Evolutionary conservation across 257 asterid species (phyloP), one percentile per base, ranked within the genome.

Genomic region (Nicotiana obtusifolia): DNA sequence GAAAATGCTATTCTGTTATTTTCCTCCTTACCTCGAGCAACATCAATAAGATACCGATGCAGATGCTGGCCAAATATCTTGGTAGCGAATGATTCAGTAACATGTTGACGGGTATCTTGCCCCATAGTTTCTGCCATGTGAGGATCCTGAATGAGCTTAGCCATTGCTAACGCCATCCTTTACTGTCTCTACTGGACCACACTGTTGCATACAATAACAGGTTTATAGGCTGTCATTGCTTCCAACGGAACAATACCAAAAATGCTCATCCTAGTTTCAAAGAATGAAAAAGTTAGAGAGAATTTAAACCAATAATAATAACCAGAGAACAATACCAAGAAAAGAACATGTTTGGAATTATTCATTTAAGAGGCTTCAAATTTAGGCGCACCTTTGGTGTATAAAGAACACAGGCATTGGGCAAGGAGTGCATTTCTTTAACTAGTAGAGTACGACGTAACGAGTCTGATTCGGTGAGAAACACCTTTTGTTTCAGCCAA

Each of bases 181-280:
- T 68, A 95, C 78, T 0, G 94, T 87, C 94, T 95, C 98, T 6
- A 93, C 92, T 4, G 99, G 97, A 14, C 98, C 97, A 26, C 97
- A 75, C 98, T 95, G 84, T 92, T 89, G 87, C 99, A 93, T 6
- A 97, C 97, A 26, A 93, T 89, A 24, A 95, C 98, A 1, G 99
- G 98, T 84, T 95, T 95, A 83, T 87, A 78, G 5, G 98, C 92
- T 35, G 97, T 96, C 99, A 95, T 95, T 52, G 99, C 97, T 85
- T 95, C 99, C 82, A 95, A 14, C 31, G 99, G 99, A 77, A 95
- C 99, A 22, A 95, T 95, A 37, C 99, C 99, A 24, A 95, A 95
- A 95, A 87, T 95, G 99, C 81, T 95, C 99, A 24, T 93, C 97
- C 97, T 92, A 83, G 53, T 19, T 2, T 28, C 26, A n/a, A 73